Percentiles rank a stretch among this genome's conserved stretches.
Conservation (phyloP, 805 yeast genomes). For the Metschnikowia rubicola region DNA sequence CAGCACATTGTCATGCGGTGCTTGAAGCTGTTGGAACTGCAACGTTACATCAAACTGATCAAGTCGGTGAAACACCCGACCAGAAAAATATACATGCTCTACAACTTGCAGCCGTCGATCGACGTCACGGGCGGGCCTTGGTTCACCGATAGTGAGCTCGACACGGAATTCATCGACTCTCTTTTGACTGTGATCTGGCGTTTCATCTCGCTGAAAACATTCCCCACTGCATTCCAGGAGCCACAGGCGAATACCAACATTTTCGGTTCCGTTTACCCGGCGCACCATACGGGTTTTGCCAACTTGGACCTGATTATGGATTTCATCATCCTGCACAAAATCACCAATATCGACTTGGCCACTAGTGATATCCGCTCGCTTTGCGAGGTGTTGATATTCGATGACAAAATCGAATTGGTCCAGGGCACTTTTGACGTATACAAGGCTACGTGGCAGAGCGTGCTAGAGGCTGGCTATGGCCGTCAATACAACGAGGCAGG, state of each 20-base stretch:
- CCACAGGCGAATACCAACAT: slow-evolving; percentile 32
- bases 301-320: slow-evolving; percentile 69
- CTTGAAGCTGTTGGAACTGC: slow-evolving; percentile 73
- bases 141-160: slow-evolving; percentile 95
- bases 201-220: slow-evolving; percentile 70
- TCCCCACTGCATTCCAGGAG: slow-evolving; percentile 65
- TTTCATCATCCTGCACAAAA: slow-evolving; percentile 67
- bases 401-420: slow-evolving; percentile 74
- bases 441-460: slow-evolving; percentile 80
- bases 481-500: slow-evolving; percentile 24
- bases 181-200: slow-evolving; percentile 84
- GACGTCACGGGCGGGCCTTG: slow-evolving; percentile 99
- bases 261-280: slow-evolving; percentile 49
- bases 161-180: slow-evolving; percentile 87
- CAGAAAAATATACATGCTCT: slow-evolving; percentile 92
- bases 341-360: slow-evolving; percentile 78
- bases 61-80: slow-evolving; percentile 92
- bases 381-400: slow-evolving; percentile 84
- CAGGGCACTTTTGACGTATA: slow-evolving; percentile 55
- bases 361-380: slow-evolving; percentile 71
- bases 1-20: slow-evolving; percentile 87
- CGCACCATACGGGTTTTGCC: slow-evolving; percentile 61
- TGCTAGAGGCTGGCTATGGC: slow-evolving; percentile 64
- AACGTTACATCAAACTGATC: slow-evolving; percentile 81
- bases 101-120: slow-evolving; percentile 86